Conservation (phyloP, 2,329 filamentous ascomycete species). For the Penicillium rolfsii region DNA sequence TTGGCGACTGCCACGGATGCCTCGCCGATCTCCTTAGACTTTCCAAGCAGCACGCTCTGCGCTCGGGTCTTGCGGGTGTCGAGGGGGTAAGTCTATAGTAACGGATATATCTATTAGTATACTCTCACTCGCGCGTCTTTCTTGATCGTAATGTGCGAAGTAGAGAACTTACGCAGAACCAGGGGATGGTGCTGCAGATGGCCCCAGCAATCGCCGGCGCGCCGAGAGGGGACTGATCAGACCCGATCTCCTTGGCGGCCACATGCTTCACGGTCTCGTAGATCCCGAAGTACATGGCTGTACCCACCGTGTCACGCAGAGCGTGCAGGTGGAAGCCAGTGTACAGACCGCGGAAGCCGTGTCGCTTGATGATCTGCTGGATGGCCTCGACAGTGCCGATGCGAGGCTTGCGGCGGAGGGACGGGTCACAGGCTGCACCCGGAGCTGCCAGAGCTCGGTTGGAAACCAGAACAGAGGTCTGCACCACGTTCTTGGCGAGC, state of each 20-base stretch:
- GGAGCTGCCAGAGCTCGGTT: slow-evolving; percentile 45
- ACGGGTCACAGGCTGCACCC: slow-evolving; percentile 38
- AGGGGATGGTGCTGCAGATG: slow-evolving; percentile 52
- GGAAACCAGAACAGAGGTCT: slow-evolving; percentile 53
- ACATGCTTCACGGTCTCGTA: slow-evolving; percentile 54
- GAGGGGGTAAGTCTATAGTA: slow-evolving; percentile 50
- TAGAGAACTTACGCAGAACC: slow-evolving; percentile 48
- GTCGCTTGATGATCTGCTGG: slow-evolving; percentile 47
- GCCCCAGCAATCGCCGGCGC: slow-evolving; percentile 51
- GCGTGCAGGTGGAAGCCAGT: slow-evolving; percentile 52
- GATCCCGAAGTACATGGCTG: slow-evolving; percentile 52
- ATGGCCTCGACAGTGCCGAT: slow-evolving; percentile 49
- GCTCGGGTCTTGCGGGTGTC: slow-evolving; percentile 55
- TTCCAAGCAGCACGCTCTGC: slow-evolving; percentile 51
- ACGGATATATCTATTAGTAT: slow-evolving; percentile 13
- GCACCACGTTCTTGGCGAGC: slow-evolving; percentile 53
- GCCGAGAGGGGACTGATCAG: slow-evolving; percentile 48
- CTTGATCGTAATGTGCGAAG: neutral
- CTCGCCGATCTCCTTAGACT: slow-evolving; percentile 47
- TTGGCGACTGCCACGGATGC: slow-evolving; percentile 45
- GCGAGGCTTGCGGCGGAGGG: slow-evolving; percentile 44
- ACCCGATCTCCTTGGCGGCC: slow-evolving; percentile 48
- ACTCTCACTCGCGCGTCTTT: neutral
- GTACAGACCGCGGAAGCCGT: slow-evolving; percentile 50
- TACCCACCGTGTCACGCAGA: slow-evolving; percentile 50